Evolutionary conservation across 805 yeast species (phyloP).

Genomic region (Ascoidea rubescens): DNA sequence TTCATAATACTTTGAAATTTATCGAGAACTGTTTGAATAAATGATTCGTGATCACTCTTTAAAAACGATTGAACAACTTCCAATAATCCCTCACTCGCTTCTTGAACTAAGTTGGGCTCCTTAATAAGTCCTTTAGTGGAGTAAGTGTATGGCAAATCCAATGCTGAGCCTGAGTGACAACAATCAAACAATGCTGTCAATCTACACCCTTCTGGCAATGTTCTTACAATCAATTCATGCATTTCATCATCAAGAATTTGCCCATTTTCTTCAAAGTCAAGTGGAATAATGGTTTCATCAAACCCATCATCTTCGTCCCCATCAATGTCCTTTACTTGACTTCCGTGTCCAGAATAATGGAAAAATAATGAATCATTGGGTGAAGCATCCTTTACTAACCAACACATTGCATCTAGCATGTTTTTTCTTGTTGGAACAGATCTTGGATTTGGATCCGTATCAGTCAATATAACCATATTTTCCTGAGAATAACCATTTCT

Average conservation of each 20-base stretch:
- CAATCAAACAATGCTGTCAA: conserved; percentile 73
- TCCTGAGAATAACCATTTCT: conserved; percentile 35
- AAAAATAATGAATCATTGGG: conserved; percentile 70
- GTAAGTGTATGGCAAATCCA: conserved; percentile 69
- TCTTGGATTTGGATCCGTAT: conserved; percentile 33
- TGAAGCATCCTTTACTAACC: conserved; percentile 62
- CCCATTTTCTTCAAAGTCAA: conserved; percentile 56
- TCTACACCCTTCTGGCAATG: conserved; percentile 60
- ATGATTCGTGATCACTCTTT: conserved; percentile 36
- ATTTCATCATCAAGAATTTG: conserved; percentile 61
- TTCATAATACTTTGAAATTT: conserved; percentile 14
- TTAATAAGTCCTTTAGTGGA: conserved; percentile 75
- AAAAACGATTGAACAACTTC: conserved; percentile 39
- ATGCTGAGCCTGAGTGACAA: conserved; percentile 74
- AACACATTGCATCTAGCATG: conserved; percentile 65
- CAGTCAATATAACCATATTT: conserved; percentile 47
- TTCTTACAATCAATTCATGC: conserved; percentile 56
- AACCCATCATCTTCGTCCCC: conserved; percentile 68
- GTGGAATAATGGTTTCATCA: conserved; percentile 63
- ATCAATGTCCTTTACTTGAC: conserved; percentile 50
- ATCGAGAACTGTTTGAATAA: conserved; percentile 28
- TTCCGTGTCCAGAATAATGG: conserved; percentile 85
- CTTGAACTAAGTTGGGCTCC: conserved; percentile 68
- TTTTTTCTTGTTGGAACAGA: conserved; percentile 54
- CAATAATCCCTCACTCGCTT: conserved; percentile 51